Evolutionary conservation across 371 early-diverging fungal species (phyloP).

Genomic region (Blastocladiella emersonii): DNA sequence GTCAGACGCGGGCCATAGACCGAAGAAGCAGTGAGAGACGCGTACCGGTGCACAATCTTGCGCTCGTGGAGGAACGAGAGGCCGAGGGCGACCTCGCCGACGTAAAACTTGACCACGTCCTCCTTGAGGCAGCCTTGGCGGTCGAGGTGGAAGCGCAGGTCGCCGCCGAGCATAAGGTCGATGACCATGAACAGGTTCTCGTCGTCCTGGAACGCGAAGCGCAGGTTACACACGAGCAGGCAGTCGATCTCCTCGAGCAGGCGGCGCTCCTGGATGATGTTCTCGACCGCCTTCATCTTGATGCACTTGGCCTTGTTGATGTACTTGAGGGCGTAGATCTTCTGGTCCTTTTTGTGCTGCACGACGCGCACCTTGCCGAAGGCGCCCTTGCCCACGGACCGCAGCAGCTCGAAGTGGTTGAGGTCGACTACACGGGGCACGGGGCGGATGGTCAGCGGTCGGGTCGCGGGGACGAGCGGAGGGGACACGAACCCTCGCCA

Average conservation of each 20-base stretch:
- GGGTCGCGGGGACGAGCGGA: too few species aligned
- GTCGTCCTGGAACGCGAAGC: conserved; percentile 51
- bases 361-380: conserved; percentile 72
- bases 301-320: conserved; percentile 63
- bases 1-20: too few species aligned
- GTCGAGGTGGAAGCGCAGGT: conserved; percentile 64
- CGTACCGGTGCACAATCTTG: conserved; percentile 44
- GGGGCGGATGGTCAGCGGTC: not conserved
- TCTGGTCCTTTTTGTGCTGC: conserved; percentile 57
- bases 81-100: conserved; percentile 56
- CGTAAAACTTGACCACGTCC: conserved; percentile 61
- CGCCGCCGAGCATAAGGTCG: conserved; percentile 78
- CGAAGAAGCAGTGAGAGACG: too few species aligned
- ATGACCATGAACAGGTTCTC: conserved; percentile 56
- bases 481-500: conserved; percentile 24
- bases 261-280: conserved; percentile 55
- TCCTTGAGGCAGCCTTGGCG: conserved; percentile 45
- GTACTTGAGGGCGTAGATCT: conserved; percentile 64
- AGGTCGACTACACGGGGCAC: conserved; percentile 29
- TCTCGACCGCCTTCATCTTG: conserved; percentile 45
- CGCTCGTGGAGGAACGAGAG: conserved; percentile 53
- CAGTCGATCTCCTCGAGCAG: conserved; percentile 46
- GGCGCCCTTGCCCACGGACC: conserved; percentile 57
- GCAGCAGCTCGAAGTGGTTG: conserved; percentile 48
- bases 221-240: conserved; percentile 41